Evolutionary conservation across 116 monocot genomes (phyloP).

Genomic region (Dioscorea cayenensis): DNA sequence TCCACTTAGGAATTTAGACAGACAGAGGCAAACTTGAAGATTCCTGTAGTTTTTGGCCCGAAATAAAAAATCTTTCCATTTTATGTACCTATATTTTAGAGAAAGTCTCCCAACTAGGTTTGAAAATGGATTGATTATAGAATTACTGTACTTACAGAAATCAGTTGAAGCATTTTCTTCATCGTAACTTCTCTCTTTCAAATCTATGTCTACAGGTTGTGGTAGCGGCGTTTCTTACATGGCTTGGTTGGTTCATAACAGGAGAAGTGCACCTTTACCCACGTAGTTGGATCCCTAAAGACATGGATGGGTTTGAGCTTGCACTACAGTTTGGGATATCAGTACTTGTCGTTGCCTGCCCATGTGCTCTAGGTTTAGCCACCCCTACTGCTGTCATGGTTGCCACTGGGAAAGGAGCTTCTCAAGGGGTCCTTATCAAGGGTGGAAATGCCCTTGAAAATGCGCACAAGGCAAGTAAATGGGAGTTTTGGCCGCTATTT

Average conservation of each 20-base stretch:
- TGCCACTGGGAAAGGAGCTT: slow-evolving; percentile 92
- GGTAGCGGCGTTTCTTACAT: slow-evolving; percentile 62
- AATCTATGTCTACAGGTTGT: slow-evolving; percentile 42
- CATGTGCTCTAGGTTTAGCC: slow-evolving; percentile 85
- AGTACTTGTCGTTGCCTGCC: slow-evolving; percentile 85
- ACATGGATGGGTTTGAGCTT: slow-evolving; percentile 83
- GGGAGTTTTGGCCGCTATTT: too few species aligned
- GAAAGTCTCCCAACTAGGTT: too few species aligned
- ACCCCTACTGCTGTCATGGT: slow-evolving; percentile 98
- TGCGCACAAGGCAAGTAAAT: slow-evolving; percentile 65
- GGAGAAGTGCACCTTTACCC: slow-evolving; percentile 66
- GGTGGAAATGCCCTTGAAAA: slow-evolving; percentile 88
- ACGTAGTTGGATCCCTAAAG: slow-evolving; percentile 68
- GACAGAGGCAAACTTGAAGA: too few species aligned
- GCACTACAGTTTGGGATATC: slow-evolving; percentile 95
- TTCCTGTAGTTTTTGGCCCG: too few species aligned
- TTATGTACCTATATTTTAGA: too few species aligned
- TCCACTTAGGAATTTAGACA: too few species aligned
- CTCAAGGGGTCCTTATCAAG: slow-evolving; percentile 89
- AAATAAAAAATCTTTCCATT: too few species aligned
- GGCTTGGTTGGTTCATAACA: slow-evolving; percentile 76
- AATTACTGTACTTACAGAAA: too few species aligned
- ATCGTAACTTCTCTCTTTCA: not conserved
- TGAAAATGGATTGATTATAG: too few species aligned
- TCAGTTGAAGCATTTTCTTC: too few species aligned